A percentile compares a stretch with the other conserved stretches of the same genome.
Evolutionary conservation across 1,284 basidiomycete genomes (phyloP).

Genomic region (Grifola frondosa): DNA sequence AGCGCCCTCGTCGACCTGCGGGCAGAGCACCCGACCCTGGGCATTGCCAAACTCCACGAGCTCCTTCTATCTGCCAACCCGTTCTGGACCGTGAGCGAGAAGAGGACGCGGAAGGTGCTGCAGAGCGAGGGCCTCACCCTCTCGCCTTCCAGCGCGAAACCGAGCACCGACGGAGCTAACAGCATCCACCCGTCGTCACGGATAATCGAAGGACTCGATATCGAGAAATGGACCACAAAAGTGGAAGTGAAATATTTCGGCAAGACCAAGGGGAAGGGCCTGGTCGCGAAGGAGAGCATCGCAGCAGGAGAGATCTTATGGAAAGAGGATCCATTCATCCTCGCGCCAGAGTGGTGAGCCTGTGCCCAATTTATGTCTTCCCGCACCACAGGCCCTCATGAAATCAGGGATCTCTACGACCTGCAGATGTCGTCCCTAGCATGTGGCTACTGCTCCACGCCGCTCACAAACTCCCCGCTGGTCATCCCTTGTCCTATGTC

Average conservation of each 20-base stretch:
- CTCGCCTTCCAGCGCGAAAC: conserved; percentile 20
- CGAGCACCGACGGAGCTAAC: conserved; percentile 8
- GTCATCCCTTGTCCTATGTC: conserved; percentile 50
- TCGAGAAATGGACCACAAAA: conserved; percentile 60
- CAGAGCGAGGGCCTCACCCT: conserved; percentile 57
- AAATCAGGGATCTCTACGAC: conserved; percentile 67
- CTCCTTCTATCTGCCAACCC: conserved; percentile 59
- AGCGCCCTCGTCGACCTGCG: conserved; percentile 41
- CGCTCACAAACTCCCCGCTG: conserved; percentile 50
- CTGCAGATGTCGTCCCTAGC: conserved; percentile 54
- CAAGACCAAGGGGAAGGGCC: conserved; percentile 77
- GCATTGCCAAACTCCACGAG: conserved; percentile 69
- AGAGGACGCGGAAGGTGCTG: conserved; percentile 70
- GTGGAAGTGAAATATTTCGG: conserved; percentile 72
- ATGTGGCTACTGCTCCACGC: conserved; percentile 69
- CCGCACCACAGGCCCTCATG: neutral
- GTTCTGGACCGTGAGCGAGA: conserved; percentile 79
- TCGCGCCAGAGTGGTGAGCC: conserved; percentile 69
- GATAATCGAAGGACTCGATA: conserved; percentile 66
- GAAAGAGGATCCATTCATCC: conserved; percentile 76
- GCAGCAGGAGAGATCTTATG: conserved; percentile 74
- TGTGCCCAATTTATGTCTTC: neutral
- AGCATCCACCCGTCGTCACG: conserved; percentile 57
- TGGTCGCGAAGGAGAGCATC: conserved; percentile 71
- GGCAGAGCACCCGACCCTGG: conserved; percentile 58